These are phyloP conservation scores for Lathyrus tuberosus DNA, from an alignment of 306 rosid species.

Conservation along the genomic window DNA sequence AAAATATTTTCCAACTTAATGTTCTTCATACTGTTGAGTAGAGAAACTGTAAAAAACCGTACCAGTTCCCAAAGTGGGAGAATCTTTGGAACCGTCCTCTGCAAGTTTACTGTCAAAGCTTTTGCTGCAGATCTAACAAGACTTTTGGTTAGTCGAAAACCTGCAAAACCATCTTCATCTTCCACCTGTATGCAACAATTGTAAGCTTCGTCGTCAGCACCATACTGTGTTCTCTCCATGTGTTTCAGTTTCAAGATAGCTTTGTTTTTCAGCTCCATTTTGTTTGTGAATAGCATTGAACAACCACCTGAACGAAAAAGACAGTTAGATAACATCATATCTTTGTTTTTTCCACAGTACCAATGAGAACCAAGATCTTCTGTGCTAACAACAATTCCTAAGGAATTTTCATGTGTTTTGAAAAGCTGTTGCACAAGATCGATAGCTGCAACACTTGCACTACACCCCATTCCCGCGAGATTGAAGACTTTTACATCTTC, in stretches of 20 bases:
- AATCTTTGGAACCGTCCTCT: slow-evolving; percentile 52
- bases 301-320: slow-evolving; percentile 79
- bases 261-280: slow-evolving; percentile 31
- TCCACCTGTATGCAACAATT: slow-evolving; percentile 74
- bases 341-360: slow-evolving; percentile 69
- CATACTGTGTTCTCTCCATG: slow-evolving; percentile 65
- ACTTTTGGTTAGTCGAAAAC: slow-evolving; percentile 70
- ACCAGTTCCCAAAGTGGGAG: slow-evolving; percentile 65
- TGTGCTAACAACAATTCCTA: slow-evolving; percentile 79
- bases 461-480: slow-evolving; percentile 94
- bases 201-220: slow-evolving; percentile 76
- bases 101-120: slow-evolving; percentile 65
- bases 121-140: slow-evolving; percentile 68
- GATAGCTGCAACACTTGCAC: slow-evolving; percentile 71
- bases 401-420: slow-evolving; percentile 45
- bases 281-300: slow-evolving; percentile 76
- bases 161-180: slow-evolving; percentile 63
- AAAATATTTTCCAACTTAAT: slow-evolving; percentile 36
- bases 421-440: slow-evolving; percentile 74
- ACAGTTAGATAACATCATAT: slow-evolving; percentile 80
- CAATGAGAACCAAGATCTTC: slow-evolving; percentile 80
- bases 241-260: slow-evolving; percentile 71
- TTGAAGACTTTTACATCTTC: slow-evolving; percentile 64
- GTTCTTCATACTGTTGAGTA: background rate
- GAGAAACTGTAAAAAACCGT: slow-evolving; percentile 33